phyloP scores from a whole-genome alignment of 768 basidiomycete species.

The Collybia sordida region DNA sequence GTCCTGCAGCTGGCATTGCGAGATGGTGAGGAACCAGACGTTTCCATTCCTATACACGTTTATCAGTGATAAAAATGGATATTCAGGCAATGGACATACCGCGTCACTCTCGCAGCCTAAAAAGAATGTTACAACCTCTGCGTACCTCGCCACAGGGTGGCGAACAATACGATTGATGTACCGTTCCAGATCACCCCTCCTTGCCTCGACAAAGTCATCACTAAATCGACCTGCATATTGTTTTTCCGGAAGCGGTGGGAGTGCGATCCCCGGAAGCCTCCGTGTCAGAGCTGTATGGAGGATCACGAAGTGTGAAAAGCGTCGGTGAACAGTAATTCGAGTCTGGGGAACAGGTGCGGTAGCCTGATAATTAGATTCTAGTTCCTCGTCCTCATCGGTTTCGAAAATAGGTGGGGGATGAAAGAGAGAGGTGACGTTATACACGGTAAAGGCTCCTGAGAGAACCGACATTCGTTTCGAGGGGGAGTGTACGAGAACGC shows the following conservation, averaged over 20 bases:
- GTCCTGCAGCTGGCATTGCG: conserved; percentile 63
- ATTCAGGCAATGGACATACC: conserved; percentile 40
- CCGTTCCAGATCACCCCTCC: conserved; percentile 78
- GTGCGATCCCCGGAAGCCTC: conserved; percentile 70
- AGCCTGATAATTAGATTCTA: conserved; percentile 12
- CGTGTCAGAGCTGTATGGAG: conserved; percentile 70
- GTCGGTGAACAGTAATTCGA: conserved; percentile 73
- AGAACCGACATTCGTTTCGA: conserved; percentile 68
- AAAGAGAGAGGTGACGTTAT: conserved; percentile 77
- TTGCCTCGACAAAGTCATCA: conserved; percentile 78
- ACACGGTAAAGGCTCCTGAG: conserved; percentile 73
- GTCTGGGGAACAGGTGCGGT: conserved; percentile 35
- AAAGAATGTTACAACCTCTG: conserved; percentile 80
- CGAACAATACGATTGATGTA: conserved; percentile 70
- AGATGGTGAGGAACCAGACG: conserved; percentile 60
- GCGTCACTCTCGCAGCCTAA: conserved; percentile 72
- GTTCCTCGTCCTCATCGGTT: conserved; percentile 9
- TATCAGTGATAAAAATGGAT: conserved; percentile 6
- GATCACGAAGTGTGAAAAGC: conserved; percentile 83
- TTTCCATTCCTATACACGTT: conserved; percentile 63
- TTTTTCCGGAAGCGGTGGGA: conserved; percentile 85
- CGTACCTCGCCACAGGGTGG: conserved; percentile 76
- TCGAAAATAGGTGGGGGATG: conserved; percentile 23
- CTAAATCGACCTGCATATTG: conserved; percentile 82
- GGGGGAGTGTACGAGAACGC: conserved; percentile 76